Evolutionary conservation across 2,329 filamentous ascomycete species (phyloP), one percentile per base, ranked within the genome.

Genomic region (Ceratocystis ficicola): DNA sequence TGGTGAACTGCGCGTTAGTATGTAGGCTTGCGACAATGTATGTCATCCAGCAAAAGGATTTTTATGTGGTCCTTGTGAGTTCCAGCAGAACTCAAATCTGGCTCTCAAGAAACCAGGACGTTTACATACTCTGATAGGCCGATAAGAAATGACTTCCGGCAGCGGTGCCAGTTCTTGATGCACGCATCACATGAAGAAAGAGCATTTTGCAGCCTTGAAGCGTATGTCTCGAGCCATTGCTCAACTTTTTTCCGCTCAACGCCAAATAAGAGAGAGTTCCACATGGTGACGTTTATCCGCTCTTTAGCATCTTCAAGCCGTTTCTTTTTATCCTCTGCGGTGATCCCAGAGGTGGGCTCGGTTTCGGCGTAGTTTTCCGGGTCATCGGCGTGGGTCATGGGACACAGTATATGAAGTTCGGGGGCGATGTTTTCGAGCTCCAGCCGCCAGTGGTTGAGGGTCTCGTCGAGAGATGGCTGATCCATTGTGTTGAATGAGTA

Each of bases 151-250:
- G 78, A 76, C 68, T 82, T 82, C 68, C 88, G 86, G 36, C 81
- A 81, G 72, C 84, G 84, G 73, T 92, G 88, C 81, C 89, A 92
- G 70, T 86, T 86, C 68, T 85, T 80, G 63, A 89, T 86, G 72
- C 88, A 92, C 63, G 82, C 79, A 64, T 89, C 83, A 74, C 88
- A 92, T 66, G 76, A 78, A 66, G 79, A 82, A 28, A 92, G 77
- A 48, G 81, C 81, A 10, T 76, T 73, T 69, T 86, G 82, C 22
- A 88, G 77, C 22, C 81, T 79, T 4, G 75, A 71, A 64, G 78
- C 80, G 71, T 89, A 87, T 69, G 83, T 81, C 15, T 79, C 76
- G 52, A 86, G 78, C 75, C 86, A 81, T 67, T 80, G 77, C 32
- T 82, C 81, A 2, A 83, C 81, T 63, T 83, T 80, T 61, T 84